phyloP scores from a whole-genome alignment of 192 early-diverging fungal species.

The Diversispora epigaea region DNA sequence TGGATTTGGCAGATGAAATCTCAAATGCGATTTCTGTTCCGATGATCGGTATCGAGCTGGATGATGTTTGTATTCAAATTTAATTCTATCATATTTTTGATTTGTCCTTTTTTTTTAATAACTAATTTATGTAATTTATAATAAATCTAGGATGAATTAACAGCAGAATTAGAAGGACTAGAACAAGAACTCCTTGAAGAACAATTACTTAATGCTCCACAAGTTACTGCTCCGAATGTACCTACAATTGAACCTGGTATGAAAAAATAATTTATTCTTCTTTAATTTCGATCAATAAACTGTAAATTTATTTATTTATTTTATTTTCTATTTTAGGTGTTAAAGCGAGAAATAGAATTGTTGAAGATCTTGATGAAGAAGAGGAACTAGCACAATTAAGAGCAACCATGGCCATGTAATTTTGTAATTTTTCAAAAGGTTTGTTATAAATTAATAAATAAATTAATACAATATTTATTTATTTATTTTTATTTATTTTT shows the following conservation, averaged over 20 bases:
- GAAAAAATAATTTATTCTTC: background rate
- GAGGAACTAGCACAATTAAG: constrained; percentile 76
- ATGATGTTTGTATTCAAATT: constrained; percentile 58
- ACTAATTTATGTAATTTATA: background rate
- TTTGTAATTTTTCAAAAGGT: background rate
- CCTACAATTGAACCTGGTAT: constrained; percentile 67
- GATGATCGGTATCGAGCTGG: constrained; percentile 85
- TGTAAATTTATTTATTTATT: background rate
- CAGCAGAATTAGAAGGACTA: constrained; percentile 84
- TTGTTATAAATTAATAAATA: too few relatives aligned
- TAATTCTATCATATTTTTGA: background rate
- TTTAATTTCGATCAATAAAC: background rate
- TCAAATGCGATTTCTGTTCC: constrained; percentile 91
- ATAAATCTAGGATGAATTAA: constrained; percentile 71
- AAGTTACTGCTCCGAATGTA: constrained; percentile 60
- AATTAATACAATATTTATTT: too few relatives aligned
- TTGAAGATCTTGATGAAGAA: constrained; percentile 70
- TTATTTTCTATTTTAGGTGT: constrained; percentile 29
- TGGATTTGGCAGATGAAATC: constrained; percentile 94
- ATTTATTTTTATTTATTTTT: too few relatives aligned
- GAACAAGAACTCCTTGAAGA: constrained; percentile 92
- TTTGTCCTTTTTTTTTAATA: constrained; percentile 2
- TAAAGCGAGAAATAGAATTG: constrained; percentile 38
- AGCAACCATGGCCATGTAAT: constrained; percentile 76
- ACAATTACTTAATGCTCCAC: constrained; percentile 71